Evolutionary conservation across 495 filamentous ascomycete genomes (phyloP).

Genomic region (Penicillium coffeae): DNA sequence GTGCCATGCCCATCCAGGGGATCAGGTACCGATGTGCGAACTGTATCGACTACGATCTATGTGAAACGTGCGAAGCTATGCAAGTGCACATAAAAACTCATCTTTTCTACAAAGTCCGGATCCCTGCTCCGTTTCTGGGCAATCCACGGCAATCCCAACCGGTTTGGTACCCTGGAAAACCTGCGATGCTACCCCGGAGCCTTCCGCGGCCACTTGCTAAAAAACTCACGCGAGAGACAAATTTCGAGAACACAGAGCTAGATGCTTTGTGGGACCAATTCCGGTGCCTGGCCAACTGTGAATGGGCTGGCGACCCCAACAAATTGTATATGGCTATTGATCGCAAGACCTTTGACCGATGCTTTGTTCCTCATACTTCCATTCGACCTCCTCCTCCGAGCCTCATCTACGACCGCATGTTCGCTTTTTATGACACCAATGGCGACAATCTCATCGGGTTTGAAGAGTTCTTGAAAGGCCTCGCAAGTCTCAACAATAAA

Average conservation of each 20-base stretch:
- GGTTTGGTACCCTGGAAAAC: constrained; percentile 89
- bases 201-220: constrained; percentile 60
- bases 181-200: constrained; percentile 58
- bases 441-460: constrained; percentile 89
- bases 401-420: constrained; percentile 91
- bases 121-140: constrained; percentile 66
- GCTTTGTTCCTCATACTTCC: constrained; percentile 79
- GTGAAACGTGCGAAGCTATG: constrained; percentile 82
- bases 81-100: constrained; percentile 87
- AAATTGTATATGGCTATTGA: constrained; percentile 79
- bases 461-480: constrained; percentile 79
- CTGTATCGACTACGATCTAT: constrained; percentile 88
- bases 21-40: constrained; percentile 90
- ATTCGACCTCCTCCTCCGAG: constrained; percentile 73
- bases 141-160: constrained; percentile 66
- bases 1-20: constrained; percentile 79
- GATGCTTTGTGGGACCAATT: constrained; percentile 97
- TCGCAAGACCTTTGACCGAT: constrained; percentile 83
- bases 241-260: constrained; percentile 76
- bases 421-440: constrained; percentile 92
- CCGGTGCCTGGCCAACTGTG: constrained; percentile 80
- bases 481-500: constrained; percentile 77
- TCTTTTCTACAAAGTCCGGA: constrained; percentile 88
- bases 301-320: constrained; percentile 81
- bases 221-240: constrained; percentile 65